Percentiles rank a stretch among this genome's conserved stretches.
Evolutionary conservation across 768 basidiomycete genomes (phyloP).

Genomic region (Trametes cubensis): DNA sequence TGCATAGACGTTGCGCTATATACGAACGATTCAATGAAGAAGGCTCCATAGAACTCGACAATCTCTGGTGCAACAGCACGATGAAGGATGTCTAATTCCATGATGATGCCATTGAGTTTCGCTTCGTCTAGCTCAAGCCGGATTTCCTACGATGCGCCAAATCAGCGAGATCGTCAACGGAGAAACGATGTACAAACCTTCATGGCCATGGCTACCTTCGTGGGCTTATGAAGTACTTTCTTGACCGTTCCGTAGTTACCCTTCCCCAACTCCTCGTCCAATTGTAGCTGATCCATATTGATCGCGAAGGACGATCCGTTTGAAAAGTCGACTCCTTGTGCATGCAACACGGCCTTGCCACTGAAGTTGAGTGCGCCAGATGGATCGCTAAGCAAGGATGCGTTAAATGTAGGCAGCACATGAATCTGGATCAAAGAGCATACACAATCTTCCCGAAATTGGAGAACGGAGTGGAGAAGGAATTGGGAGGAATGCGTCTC

Average conservation of each 20-base stretch:
- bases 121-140: slow-evolving; percentile 92
- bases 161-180: background rate
- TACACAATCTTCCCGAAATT: slow-evolving; percentile 96
- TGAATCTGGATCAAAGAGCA: slow-evolving; percentile 36
- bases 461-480: slow-evolving; percentile 78
- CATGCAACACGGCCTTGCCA: slow-evolving; percentile 91
- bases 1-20: background rate
- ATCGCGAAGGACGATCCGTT: slow-evolving; percentile 90
- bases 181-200: slow-evolving; percentile 61
- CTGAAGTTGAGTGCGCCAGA: slow-evolving; percentile 94
- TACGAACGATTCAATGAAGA: slow-evolving; percentile 92
- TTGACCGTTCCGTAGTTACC: slow-evolving; percentile 99
- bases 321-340: slow-evolving; percentile 86
- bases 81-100: slow-evolving; percentile 98
- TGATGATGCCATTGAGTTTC: slow-evolving; percentile 93
- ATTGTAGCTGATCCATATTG: slow-evolving; percentile 90
- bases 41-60: slow-evolving; percentile 98
- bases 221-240: slow-evolving; percentile 91
- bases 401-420: background rate
- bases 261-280: slow-evolving; percentile 91
- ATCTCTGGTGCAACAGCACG: slow-evolving; percentile 89
- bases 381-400: slow-evolving; percentile 70
- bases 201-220: slow-evolving; percentile 97
- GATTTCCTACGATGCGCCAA: slow-evolving; percentile 73
- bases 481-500: slow-evolving; percentile 34